These are phyloP conservation scores for Epithemia pelagica DNA, from an alignment of 108 stramenopile species.

Conservation along the genomic window DNA sequence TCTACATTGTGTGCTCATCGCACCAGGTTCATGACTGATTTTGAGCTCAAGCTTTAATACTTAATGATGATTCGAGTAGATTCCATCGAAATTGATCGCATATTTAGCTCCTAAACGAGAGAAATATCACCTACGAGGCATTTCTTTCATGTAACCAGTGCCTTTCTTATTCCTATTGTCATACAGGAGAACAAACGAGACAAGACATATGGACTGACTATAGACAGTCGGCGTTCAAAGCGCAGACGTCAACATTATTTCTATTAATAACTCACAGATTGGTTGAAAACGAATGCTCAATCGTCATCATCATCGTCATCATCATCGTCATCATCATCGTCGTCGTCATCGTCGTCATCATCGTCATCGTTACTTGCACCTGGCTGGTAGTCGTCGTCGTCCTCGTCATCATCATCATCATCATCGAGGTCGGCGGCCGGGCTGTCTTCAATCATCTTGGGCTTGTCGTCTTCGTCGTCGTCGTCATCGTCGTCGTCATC, in stretches of 20 bases:
- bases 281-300: neutral
- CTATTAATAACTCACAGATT: neutral
- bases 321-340: neutral
- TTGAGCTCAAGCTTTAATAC: too few species aligned
- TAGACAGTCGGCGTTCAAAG: neutral
- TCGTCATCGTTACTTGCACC: neutral
- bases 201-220: too few species aligned
- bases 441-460: neutral
- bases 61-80: too few species aligned
- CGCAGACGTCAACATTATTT: neutral
- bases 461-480: neutral
- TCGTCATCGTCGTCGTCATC: conserved; percentile 1
- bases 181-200: too few species aligned
- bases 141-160: too few species aligned
- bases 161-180: too few species aligned
- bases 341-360: neutral
- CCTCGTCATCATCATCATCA: neutral
- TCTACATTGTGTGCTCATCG: too few species aligned
- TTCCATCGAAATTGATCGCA: too few species aligned
- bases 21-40: too few species aligned
- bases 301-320: neutral
- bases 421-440: too few species aligned
- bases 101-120: too few species aligned
- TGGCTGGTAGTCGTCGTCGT: neutral
- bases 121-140: too few species aligned